A percentile compares a stretch with the other conserved stretches of the same genome.
phyloP scores from a whole-genome alignment of 2,329 filamentous ascomycete species.

The Colletotrichum cordylinicola region DNA sequence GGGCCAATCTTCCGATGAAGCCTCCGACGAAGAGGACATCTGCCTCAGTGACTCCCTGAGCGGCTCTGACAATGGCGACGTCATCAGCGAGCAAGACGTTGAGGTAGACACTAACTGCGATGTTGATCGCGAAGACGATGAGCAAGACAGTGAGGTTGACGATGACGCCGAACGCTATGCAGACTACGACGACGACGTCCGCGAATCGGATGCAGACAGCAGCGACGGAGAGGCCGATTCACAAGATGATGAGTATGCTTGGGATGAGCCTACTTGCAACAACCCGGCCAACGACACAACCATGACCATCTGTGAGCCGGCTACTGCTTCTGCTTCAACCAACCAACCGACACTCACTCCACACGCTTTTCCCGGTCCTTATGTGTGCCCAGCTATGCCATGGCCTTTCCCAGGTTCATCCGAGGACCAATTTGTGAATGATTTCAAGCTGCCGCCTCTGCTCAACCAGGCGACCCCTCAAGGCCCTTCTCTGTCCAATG shows the following conservation, averaged over 20 bases:
- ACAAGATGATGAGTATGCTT: background rate
- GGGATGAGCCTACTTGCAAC: background rate
- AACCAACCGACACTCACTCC: background rate
- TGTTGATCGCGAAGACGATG: background rate
- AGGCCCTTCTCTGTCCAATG: background rate
- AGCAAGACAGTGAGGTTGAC: background rate
- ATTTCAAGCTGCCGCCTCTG: background rate
- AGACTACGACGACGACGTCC: background rate
- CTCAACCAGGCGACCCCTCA: background rate
- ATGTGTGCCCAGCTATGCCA: background rate
- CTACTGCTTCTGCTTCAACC: background rate
- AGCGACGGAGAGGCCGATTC: background rate
- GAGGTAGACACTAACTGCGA: conserved; percentile 15
- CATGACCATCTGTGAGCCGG: background rate
- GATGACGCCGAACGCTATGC: background rate
- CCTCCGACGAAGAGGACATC: conserved; percentile 9
- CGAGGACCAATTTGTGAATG: background rate
- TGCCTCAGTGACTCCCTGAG: background rate
- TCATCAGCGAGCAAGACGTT: conserved; percentile 30
- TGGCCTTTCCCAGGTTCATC: background rate
- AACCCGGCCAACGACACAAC: background rate
- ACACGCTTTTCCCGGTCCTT: background rate
- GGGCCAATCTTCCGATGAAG: background rate
- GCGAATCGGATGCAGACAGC: background rate
- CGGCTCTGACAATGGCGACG: conserved; percentile 35